phyloP scores from a whole-genome alignment of 176 grass and related monocot species.

The Metroxylon sagu region DNA sequence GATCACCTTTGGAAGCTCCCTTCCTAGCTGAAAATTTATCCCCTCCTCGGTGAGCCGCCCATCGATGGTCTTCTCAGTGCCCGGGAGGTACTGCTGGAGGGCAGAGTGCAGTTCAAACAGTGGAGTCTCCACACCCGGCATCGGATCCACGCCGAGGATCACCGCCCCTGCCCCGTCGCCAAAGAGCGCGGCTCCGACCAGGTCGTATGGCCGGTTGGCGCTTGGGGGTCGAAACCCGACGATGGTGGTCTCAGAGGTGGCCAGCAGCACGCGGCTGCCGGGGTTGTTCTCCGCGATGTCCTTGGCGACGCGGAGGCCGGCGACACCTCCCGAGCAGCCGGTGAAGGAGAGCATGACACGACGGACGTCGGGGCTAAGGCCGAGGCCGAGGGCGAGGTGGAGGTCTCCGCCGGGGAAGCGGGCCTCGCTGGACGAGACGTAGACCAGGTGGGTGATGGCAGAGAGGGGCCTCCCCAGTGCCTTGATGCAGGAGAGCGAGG shows the following conservation, averaged over 20 bases:
- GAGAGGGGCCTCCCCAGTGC: conserved; percentile 40
- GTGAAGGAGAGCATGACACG: conserved; percentile 77
- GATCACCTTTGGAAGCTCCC: conserved; percentile 66
- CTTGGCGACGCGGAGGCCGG: conserved; percentile 69
- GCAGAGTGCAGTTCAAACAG: conserved; percentile 59
- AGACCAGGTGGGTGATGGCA: conserved; percentile 65
- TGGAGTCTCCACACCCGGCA: conserved; percentile 14
- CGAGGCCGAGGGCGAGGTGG: conserved; percentile 56
- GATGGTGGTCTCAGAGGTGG: conserved; percentile 72
- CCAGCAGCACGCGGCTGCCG: conserved; percentile 43
- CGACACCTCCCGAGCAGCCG: conserved; percentile 67
- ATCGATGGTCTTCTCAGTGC: conserved; percentile 59
- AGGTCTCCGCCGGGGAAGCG: conserved; percentile 66
- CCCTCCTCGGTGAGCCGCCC: conserved; percentile 67
- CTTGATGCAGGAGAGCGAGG: conserved; percentile 27
- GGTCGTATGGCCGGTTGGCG: conserved; percentile 63
- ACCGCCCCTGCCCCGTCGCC: conserved; percentile 65
- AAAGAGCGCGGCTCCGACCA: conserved; percentile 72
- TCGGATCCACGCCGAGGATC: conserved; percentile 44
- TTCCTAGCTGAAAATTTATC: conserved; percentile 67
- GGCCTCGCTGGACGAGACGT: conserved; percentile 63
- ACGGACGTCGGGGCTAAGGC: conserved; percentile 52
- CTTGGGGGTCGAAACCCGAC: conserved; percentile 62
- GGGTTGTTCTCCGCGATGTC: conserved; percentile 57
- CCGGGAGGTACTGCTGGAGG: conserved; percentile 48